These are phyloP conservation scores for Rhizopogon vesiculosus DNA, from an alignment of 768 basidiomycete species.

Conservation along the genomic window DNA sequence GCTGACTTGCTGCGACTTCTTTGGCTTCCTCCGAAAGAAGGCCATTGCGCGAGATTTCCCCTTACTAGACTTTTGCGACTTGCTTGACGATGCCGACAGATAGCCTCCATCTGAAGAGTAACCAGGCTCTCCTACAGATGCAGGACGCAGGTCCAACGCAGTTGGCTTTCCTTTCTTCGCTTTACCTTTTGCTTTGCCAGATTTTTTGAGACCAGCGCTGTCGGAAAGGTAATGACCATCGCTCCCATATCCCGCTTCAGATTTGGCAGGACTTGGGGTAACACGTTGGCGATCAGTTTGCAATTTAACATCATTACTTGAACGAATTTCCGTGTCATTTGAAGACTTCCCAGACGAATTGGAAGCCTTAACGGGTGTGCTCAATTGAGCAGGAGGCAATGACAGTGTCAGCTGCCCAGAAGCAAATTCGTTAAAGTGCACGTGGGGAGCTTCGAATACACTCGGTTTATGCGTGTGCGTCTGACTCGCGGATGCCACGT, in stretches of 20 bases:
- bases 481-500: conserved; percentile 14
- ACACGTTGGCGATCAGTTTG: conserved; percentile 6
- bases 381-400: conserved; percentile 16
- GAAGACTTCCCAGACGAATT: conserved; percentile 1
- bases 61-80: conserved; percentile 25
- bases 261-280: conserved; percentile 7
- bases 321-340: conserved; percentile 10
- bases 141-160: conserved; percentile 11
- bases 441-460: conserved; percentile 22
- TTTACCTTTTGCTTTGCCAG: conserved; percentile 18
- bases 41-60: conserved; percentile 28
- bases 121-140: conserved; percentile 15
- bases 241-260: conserved; percentile 23
- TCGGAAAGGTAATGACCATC: conserved; percentile 29
- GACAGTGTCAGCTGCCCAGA: conserved; percentile 24
- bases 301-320: conserved; percentile 18
- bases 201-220: conserved; percentile 12
- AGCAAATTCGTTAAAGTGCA: conserved; percentile 26
- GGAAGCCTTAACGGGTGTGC: not conserved
- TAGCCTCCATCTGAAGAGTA: conserved; percentile 26
- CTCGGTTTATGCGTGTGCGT: conserved; percentile 24
- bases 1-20: conserved; percentile 18
- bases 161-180: conserved; percentile 15
- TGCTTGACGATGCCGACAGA: conserved; percentile 29
- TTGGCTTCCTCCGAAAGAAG: conserved; percentile 27